Evolutionary conservation across 1,284 basidiomycete species (phyloP).

Genomic region (Ceratobasidium sp.): DNA sequence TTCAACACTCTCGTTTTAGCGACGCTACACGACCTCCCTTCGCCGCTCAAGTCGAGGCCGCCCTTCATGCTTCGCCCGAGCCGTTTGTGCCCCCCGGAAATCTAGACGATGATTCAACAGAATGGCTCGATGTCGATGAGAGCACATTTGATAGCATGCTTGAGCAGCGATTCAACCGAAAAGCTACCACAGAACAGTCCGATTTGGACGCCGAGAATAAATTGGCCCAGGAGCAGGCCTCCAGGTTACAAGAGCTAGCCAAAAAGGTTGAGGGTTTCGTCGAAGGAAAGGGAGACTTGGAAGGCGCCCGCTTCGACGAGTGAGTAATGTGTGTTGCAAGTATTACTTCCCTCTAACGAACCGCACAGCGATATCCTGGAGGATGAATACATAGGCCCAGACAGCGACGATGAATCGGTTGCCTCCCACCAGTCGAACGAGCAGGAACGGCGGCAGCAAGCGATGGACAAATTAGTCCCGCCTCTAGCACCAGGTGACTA

Average conservation of each 20-base stretch:
- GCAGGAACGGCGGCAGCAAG: constrained; percentile 59
- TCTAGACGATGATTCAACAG: constrained; percentile 67
- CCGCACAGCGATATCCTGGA: constrained; percentile 42
- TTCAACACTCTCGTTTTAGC: constrained; percentile 52
- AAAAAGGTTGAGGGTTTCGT: constrained; percentile 86
- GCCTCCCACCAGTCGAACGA: constrained; percentile 48
- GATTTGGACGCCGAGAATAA: constrained; percentile 57
- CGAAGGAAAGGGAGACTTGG: constrained; percentile 82
- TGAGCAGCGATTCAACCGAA: constrained; percentile 17
- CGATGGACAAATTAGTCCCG: constrained; percentile 75
- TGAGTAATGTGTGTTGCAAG: constrained; percentile 55
- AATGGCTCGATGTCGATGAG: constrained; percentile 74
- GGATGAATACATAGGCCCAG: constrained; percentile 40
- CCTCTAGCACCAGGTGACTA: constrained; percentile 74
- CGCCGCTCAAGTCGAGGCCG: constrained; percentile 69
- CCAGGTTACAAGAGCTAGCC: constrained; percentile 75
- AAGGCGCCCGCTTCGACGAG: constrained; percentile 89
- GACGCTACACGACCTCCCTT: constrained; percentile 72
- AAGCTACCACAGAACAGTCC: constrained; percentile 47
- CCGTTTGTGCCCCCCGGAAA: constrained; percentile 44
- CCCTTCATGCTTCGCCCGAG: constrained; percentile 54
- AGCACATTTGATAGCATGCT: constrained; percentile 70
- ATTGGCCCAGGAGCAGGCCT: constrained; percentile 67
- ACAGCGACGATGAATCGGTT: constrained; percentile 55
- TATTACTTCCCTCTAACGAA: background rate